Evolutionary conservation across 2,329 filamentous ascomycete genomes (phyloP), one percentile per base, ranked within the genome.

Genomic region (Diaporthe longicolla): DNA sequence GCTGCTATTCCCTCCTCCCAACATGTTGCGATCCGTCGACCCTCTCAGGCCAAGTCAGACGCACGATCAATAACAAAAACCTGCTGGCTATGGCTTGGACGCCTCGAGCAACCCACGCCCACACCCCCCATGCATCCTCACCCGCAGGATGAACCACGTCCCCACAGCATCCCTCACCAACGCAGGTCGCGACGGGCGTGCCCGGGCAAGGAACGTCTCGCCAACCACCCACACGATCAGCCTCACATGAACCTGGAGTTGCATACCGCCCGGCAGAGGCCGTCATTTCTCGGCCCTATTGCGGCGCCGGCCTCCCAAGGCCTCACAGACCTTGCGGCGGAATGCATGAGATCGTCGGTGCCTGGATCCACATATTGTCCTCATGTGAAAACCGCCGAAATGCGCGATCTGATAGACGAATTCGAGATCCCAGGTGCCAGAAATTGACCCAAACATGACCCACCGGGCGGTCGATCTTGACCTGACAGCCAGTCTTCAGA

Each of bases 201-300:
- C 21, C 29, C 37, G 24, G 15, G 45, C 4, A 66, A 52, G 6
- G 7, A 26, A n/a, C 24, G 11, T 19, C 21, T 24, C 19, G 5
- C n/a, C 3, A 11, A 26, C 43, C 26, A n/a, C 1, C 40, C 61
- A 63, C 58, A 21, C 19, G 19, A 24, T 29, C 63, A 37, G 63
- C 63, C 45, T 66, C 61, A 24, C 19, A 32, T 10, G 10, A 50
- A 50, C 43, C 13, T 52, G 29, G 29, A 32, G 17, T 24, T 48
- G 43, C 37, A 48, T 35, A 66, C 29, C 45, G 61, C 43, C 61
- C 45, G 29, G 32, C 45, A 21, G 29, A 19, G 29, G 45, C 50
- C 45, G 29, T 52, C 63, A 52, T 66, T 66, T 24, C 63, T 66
- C 45, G 63, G 63, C 63, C 29, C 29, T 66, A 26, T 66, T 17